A percentile compares a stretch with the other conserved stretches of the same genome.
Conservation (phyloP, 495 filamentous ascomycete genomes). For the Trichoderma reesei region DNA sequence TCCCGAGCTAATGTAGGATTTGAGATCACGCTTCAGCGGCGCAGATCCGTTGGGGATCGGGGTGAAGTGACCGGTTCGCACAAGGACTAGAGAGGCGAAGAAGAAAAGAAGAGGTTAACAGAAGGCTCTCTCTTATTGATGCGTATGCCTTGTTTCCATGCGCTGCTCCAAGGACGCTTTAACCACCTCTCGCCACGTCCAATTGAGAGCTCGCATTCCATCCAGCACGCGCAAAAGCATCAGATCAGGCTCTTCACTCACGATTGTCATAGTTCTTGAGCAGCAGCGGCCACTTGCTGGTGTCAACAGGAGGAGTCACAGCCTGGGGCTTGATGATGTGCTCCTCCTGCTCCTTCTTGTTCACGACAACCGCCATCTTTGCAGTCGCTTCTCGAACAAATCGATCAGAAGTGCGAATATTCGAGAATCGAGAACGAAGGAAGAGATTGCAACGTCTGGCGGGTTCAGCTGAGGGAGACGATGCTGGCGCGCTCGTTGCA, state of each 20-base stretch:
- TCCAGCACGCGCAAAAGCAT: not conserved
- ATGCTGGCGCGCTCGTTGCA: not conserved
- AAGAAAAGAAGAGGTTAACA: constrained; percentile 8
- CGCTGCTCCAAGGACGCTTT: not conserved
- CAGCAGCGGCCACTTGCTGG: constrained; percentile 77
- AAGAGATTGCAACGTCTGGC: not conserved
- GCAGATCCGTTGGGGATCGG: constrained; percentile 83
- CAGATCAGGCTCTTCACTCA: constrained; percentile 8
- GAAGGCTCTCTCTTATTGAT: not conserved
- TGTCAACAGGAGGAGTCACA: constrained; percentile 58
- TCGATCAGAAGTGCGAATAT: too few relatives aligned
- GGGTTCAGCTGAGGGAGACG: not conserved
- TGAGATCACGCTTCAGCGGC: constrained; percentile 83
- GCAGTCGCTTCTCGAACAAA: not conserved
- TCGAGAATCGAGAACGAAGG: constrained; percentile 19
- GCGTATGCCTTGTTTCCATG: not conserved
- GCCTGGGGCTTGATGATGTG: constrained; percentile 83
- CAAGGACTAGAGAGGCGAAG: constrained; percentile 67
- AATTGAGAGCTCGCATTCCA: not conserved
- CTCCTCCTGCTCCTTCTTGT: constrained; percentile 52
- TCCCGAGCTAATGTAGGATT: constrained; percentile 88
- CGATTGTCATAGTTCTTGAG: constrained; percentile 81
- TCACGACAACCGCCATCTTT: constrained; percentile 47
- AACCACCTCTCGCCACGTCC: not conserved
- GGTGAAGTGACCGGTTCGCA: constrained; percentile 85